Evolutionary conservation across 2,329 filamentous ascomycete genomes (phyloP).

Genomic region (Phaeophleospora eucalypticola): DNA sequence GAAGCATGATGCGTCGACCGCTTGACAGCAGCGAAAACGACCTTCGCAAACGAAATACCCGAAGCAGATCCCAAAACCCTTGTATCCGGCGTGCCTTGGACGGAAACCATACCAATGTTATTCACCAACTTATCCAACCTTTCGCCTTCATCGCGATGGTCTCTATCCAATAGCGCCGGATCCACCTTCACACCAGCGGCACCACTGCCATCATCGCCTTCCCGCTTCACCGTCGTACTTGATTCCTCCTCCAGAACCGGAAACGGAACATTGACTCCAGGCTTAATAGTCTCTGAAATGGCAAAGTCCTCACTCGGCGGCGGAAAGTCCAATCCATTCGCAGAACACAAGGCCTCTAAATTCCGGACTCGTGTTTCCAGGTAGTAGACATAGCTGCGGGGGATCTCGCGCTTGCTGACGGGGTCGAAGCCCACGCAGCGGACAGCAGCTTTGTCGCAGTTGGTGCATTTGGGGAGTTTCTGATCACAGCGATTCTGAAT

Average conservation of each 20-base stretch:
- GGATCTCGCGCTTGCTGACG: constrained; percentile 93
- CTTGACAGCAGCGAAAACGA: constrained; percentile 92
- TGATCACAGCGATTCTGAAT: constrained; percentile 83
- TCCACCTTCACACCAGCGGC: constrained; percentile 10
- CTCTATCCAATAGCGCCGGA: constrained; percentile 38
- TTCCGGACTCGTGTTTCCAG: constrained; percentile 82
- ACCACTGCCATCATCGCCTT: background rate
- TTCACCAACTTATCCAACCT: constrained; percentile 64
- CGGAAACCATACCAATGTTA: constrained; percentile 70
- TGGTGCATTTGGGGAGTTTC: constrained; percentile 81
- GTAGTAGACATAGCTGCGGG: constrained; percentile 84
- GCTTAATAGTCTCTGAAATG: constrained; percentile 35
- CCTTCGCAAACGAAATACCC: constrained; percentile 88
- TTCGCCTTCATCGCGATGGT: constrained; percentile 52
- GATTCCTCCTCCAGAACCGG: constrained; percentile 24
- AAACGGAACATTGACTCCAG: constrained; percentile 35
- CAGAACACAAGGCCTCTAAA: constrained; percentile 69
- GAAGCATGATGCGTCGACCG: constrained; percentile 57
- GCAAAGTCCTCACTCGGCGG: constrained; percentile 62
- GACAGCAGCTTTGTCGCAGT: constrained; percentile 87
- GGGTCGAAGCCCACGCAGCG: constrained; percentile 94
- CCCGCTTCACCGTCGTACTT: too few relatives aligned
- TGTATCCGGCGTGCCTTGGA: constrained; percentile 72
- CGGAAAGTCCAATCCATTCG: constrained; percentile 67
- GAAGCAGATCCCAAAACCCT: constrained; percentile 80